Conservation (phyloP, 768 basidiomycete species). For the Auricularia heimuer region DNA sequence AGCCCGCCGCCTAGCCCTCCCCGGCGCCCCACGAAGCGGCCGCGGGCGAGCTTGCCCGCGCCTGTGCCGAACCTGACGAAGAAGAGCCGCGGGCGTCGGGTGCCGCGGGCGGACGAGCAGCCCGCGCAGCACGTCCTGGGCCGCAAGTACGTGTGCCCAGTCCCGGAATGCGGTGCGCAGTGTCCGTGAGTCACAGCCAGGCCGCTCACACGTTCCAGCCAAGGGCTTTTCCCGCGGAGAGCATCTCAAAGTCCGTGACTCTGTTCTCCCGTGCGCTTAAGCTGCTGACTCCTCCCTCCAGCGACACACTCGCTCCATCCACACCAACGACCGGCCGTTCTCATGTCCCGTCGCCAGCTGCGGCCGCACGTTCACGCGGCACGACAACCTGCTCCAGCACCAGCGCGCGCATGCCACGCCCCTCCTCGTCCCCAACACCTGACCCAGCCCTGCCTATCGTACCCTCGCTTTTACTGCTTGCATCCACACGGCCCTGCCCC, state of each 20-base stretch:
- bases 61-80: constrained; percentile 73
- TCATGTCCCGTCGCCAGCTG: not conserved
- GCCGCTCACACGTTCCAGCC: not conserved
- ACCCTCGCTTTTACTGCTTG: not conserved
- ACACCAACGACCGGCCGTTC: constrained; percentile 1
- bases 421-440: constrained; percentile 1
- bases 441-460: not conserved
- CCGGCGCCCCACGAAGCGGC: not conserved
- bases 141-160: constrained; percentile 1
- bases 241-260: not conserved
- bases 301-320: not conserved
- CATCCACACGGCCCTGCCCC: not conserved
- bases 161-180: constrained; percentile 1
- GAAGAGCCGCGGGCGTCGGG: constrained; percentile 69
- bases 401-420: constrained; percentile 1
- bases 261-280: not conserved
- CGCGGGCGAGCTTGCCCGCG: constrained; percentile 29
- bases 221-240: constrained; percentile 1
- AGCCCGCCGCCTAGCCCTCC: no score
- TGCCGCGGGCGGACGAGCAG: constrained; percentile 29
- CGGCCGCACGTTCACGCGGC: not conserved
- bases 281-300: not conserved
- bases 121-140: not conserved
- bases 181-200: not conserved
- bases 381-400: constrained; percentile 2